Evolutionary conservation across 768 basidiomycete genomes (phyloP), one percentile per base, ranked within the genome.

Genomic region (Boletus eberwhitei): DNA sequence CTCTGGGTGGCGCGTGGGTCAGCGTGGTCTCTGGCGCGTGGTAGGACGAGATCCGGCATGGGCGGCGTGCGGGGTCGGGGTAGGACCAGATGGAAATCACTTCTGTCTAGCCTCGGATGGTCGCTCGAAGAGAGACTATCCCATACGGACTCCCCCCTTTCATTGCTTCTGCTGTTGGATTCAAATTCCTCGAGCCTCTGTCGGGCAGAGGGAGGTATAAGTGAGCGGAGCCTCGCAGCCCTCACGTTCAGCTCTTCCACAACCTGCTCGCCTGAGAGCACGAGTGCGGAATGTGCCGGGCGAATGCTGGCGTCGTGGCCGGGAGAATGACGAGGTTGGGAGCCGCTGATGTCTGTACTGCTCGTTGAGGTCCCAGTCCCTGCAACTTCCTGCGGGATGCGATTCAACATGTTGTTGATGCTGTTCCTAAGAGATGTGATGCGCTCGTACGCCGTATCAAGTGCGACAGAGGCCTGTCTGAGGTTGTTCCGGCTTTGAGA

Each of bases 371-470:
- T 11, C 36, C 46, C 57, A 7, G 57, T 50, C 13, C 56, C 60
- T 55, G 54, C 35, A 39, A 50, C 54, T 48, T 69, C 74, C 17
- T 77, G 75, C 47, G 74, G 73, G 55, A 80, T 68, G 55, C 69
- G 66, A 58, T 62, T 64, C 61, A 72, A 57, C 56, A 82, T 67
- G 54, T 74, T 73, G 48, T 77, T 68, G 35, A 85, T 73, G 57
- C 74, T 81, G 31, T 75, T 76, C 54, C 83, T 77, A 47, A 84
- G 76, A 66, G 79, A 77, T 46, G 77, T 75, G 62, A 85, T 79
- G 43, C 80, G 77, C 57, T 73, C 75, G 65, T 80, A 82, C 21
- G 81, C 83, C 35, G 77, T 75, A 50, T 83, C 79, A 37, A 84
- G 70, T 8, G 78, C 78, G n/a, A 72, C 69, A 38, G 82, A 77